phyloP scores from a whole-genome alignment of 140 eudicot species.

The Anethum foeniculum region DNA sequence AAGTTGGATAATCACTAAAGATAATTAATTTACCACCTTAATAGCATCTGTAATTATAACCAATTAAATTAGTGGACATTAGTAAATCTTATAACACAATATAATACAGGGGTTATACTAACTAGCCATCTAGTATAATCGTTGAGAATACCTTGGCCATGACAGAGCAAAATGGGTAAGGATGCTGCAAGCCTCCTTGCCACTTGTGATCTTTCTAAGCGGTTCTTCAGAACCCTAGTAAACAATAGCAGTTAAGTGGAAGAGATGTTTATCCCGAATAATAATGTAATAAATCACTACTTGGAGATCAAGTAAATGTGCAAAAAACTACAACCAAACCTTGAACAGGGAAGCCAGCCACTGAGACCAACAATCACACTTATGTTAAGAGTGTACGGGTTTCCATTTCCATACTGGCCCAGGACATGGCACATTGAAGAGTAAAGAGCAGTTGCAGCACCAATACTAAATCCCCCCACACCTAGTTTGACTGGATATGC shows the following conservation, averaged over 20 bases:
- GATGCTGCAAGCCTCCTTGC: slow-evolving; percentile 56
- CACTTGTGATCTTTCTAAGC: slow-evolving; percentile 24
- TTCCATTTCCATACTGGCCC: slow-evolving; percentile 64
- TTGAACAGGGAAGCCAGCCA: slow-evolving; percentile 95
- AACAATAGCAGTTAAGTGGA: not conserved
- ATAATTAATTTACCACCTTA: not conserved
- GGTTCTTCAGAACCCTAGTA: slow-evolving; percentile 1
- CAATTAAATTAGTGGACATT: not conserved
- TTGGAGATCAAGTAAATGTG: not conserved
- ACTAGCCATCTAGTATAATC: not conserved
- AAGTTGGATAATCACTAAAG: not conserved
- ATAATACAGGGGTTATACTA: not conserved
- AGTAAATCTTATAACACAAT: not conserved
- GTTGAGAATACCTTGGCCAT: slow-evolving; percentile 53
- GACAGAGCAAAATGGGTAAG: slow-evolving; percentile 70
- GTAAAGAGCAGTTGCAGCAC: slow-evolving; percentile 79
- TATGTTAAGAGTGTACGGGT: slow-evolving; percentile 46
- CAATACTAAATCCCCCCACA: slow-evolving; percentile 95
- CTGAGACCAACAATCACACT: slow-evolving; percentile 84
- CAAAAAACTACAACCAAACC: slow-evolving; percentile 28
- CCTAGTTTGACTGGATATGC: slow-evolving; percentile 60
- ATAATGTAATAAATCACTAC: not conserved
- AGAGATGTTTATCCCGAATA: not conserved
- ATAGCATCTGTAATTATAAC: not conserved
- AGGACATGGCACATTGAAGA: slow-evolving; percentile 53